These are phyloP conservation scores for Samsoniella hepiali DNA, from an alignment of 2,329 filamentous ascomycete species.

Conservation along the genomic window DNA sequence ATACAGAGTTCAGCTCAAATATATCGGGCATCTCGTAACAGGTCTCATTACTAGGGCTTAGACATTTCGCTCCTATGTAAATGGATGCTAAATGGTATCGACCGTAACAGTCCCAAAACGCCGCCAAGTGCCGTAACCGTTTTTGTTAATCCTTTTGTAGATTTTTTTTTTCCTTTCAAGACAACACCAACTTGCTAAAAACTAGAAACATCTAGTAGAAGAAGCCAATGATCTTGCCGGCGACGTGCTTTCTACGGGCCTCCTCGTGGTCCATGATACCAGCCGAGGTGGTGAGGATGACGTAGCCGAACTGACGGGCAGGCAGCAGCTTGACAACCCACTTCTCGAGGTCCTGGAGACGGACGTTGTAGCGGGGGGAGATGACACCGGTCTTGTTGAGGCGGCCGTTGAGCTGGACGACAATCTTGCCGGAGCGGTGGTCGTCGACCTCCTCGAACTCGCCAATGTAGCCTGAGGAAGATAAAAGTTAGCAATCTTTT, in stretches of 20 bases:
- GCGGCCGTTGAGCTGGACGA: slow-evolving; percentile 98
- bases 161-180: slow-evolving; percentile 23
- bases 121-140: slow-evolving; percentile 34
- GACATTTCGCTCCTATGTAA: slow-evolving; percentile 31
- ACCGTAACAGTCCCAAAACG: slow-evolving; percentile 37
- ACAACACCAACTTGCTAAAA: slow-evolving; percentile 12
- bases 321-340: slow-evolving; percentile 99
- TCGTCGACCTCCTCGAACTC: slow-evolving; percentile 99
- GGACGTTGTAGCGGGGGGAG: slow-evolving; percentile 98
- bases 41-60: slow-evolving; percentile 35
- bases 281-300: slow-evolving; percentile 97
- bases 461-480: slow-evolving; percentile 82
- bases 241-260: slow-evolving; percentile 97
- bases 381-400: slow-evolving; percentile 99
- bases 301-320: slow-evolving; percentile 99
- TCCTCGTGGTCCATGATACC: slow-evolving; percentile 99
- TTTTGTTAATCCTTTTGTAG: slow-evolving; percentile 20
- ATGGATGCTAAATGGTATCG: slow-evolving; percentile 33
- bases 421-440: slow-evolving; percentile 99
- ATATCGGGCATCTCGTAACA: slow-evolving; percentile 28
- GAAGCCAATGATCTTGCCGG: slow-evolving; percentile 99
- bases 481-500: slow-evolving; percentile 19
- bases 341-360: slow-evolving; percentile 96
- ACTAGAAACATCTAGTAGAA: slow-evolving; percentile 70
- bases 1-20: neutral